Evolutionary conservation across 2,329 filamentous ascomycete genomes (phyloP), one percentile per base, ranked within the genome.

Genomic region (Nothophoma quercina): DNA sequence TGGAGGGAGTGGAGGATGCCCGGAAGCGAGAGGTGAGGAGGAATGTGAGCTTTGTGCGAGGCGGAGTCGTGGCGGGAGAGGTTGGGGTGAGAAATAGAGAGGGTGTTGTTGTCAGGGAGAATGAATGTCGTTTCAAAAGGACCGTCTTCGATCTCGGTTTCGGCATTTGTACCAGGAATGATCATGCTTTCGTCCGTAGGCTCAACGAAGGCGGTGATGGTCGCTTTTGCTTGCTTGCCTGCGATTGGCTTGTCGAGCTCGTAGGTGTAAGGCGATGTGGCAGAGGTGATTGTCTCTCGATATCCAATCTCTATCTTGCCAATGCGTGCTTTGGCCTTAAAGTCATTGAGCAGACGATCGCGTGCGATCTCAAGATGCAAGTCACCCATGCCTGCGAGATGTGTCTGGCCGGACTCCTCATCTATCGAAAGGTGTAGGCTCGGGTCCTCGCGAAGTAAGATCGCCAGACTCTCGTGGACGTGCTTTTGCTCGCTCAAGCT

Each of bases 231-330:
- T 34, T 84, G 79, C 67, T 91, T 93, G 35, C 91, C 90, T 6
- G 89, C 90, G 16, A 97, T 85, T 4, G 89, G 85, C 34, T 87
- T 88, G 64, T 97, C 91, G 67, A 92, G 92, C 4, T 86, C 77
- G 44, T 84, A 83, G 19, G 82, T 84, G 29, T 87, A 81, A 0
- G 83, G 76, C 0, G 72, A 70, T 0, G 87, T 88, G 0, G 81
- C 65, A 3, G 79, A 78, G 0, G 86, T 84, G 8, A 95, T 78
- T 39, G 87, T 88, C 76, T 99, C 95, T 47, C 96, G 88, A 75
- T 98, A 99, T 62, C 96, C 92, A 55, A 99, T 96, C 65, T 96
- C 90, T 57, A 99, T 96, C 45, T 87, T 88, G 10, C 93, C 93
- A 79, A 96, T 96, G 15, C 78, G 87, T 57, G 81, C 92, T 82